phyloP scores from a whole-genome alignment of 2,329 filamentous ascomycete genomes.

The Pseudogymnoascus sp. region DNA sequence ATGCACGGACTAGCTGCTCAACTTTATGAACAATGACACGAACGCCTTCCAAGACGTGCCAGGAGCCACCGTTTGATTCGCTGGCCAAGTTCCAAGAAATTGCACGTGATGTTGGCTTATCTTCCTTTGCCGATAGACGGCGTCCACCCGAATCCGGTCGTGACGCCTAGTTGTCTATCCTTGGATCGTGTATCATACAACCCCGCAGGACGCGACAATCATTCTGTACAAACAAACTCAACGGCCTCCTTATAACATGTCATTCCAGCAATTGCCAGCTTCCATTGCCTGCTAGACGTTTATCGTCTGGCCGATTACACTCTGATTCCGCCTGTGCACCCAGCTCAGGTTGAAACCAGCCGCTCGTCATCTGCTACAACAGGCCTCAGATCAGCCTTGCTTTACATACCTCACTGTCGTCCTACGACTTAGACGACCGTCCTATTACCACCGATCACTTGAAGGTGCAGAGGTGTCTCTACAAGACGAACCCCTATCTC shows the following conservation, averaged over 20 bases:
- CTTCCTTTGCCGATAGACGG: constrained; percentile 5
- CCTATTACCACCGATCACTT: constrained; percentile 2
- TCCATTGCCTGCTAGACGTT: constrained; percentile 35
- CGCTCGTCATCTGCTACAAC: constrained; percentile 36
- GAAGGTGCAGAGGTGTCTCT: neutral
- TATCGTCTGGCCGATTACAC: constrained; percentile 36
- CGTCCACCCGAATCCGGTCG: constrained; percentile 8
- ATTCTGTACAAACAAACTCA: constrained; percentile 17
- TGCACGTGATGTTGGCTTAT: constrained; percentile 1
- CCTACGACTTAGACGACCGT: constrained; percentile 18
- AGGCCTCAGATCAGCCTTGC: constrained; percentile 23
- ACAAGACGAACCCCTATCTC: neutral
- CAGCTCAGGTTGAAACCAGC: constrained; percentile 36
- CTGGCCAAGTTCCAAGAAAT: neutral
- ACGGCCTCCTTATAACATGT: constrained; percentile 15
- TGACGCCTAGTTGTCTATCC: constrained; percentile 4
- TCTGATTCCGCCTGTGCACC: constrained; percentile 36
- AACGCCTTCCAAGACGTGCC: constrained; percentile 7
- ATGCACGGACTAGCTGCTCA: neutral
- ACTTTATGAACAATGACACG: constrained; percentile 9
- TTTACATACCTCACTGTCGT: constrained; percentile 7
- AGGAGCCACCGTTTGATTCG: constrained; percentile 1
- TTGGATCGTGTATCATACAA: constrained; percentile 11
- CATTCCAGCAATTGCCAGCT: constrained; percentile 14
- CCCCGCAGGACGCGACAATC: constrained; percentile 13